These are phyloP conservation scores for Lactarius pseudohatsudake DNA, from an alignment of 768 basidiomycete species.

Conservation along the genomic window DNA sequence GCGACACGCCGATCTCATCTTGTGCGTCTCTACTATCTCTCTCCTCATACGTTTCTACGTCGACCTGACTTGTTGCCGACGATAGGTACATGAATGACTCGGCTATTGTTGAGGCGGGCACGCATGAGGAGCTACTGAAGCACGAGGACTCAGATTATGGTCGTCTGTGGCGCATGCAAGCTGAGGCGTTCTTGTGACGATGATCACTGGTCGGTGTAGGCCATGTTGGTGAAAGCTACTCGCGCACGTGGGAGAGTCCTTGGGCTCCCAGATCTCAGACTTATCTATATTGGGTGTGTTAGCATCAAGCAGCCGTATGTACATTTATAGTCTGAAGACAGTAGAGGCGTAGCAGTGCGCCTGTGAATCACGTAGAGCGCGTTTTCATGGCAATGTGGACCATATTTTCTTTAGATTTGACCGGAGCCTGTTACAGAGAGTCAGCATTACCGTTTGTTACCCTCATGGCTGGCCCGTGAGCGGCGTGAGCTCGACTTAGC, in stretches of 20 bases:
- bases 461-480: too few species aligned
- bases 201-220: not conserved
- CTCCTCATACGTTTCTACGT: not conserved
- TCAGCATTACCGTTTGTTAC: not conserved
- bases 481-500: too few species aligned
- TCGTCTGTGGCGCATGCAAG: constrained; percentile 71
- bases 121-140: constrained; percentile 58
- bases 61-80: not conserved
- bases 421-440: not conserved
- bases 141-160: constrained; percentile 61
- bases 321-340: not conserved
- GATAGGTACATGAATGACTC: constrained; percentile 69
- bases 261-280: too few species aligned
- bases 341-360: constrained; percentile 9
- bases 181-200: constrained; percentile 52
- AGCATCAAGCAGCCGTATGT: too few species aligned
- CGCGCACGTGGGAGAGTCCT: too few species aligned
- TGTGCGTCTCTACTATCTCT: constrained; percentile 5
- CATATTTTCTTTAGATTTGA: too few species aligned
- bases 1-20: constrained; percentile 43
- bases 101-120: constrained; percentile 61
- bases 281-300: too few species aligned
- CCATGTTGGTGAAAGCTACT: not conserved
- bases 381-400: constrained; percentile 7
- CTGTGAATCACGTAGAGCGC: not conserved